Evolutionary conservation across 2,329 filamentous ascomycete genomes (phyloP), one percentile per base, ranked within the genome.

Genomic region (Berkeleyomyces rouxiae): DNA sequence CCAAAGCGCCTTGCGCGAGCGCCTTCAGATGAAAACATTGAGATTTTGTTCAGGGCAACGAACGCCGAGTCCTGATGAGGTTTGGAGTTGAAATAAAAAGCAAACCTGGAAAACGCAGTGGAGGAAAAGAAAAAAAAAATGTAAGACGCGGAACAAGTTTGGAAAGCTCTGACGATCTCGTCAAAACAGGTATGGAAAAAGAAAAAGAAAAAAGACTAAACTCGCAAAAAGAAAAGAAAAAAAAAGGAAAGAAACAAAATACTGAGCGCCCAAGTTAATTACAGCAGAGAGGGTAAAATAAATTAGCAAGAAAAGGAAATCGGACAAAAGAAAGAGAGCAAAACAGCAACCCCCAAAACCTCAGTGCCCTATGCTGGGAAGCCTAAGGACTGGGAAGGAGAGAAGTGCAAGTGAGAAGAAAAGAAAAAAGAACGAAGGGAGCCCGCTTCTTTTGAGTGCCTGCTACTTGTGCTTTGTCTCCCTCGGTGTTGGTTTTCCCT

Each of bases 1-100:
- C 71, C 69, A 51, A 64, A 61, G 31, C 58, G 61, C 59, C 46
- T 64, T 60, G 37, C 67, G 63, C 62, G 66, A 59, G 63, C 67
- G 67, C 47, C 58, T n/a, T 58, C 33, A 37, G 51, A 51, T 10
- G 63, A 40, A 13, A 60, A 42, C 63, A 58, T 59, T 23, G 46
- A 36, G 36, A 37, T 51, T 47, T 40, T 23, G 23, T 23, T 23
- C 23, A 9, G 36, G 43, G 44, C 10, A 40, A 46, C 7, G 42
- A 53, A 47, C 44, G 16, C 10, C 36, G 5, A 39, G 37, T 62
- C 31, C 4, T 13, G 23, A 31, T 49, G n/a, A 51, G 44, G 36
- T 36, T 31, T 16, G 31, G 13, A 36, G 40, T 1, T 3, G n/a
- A 46, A 46, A 4, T 2, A 44, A 58, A 58, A 58, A 10, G 39